Percentiles rank a stretch among this genome's conserved stretches.
These are phyloP conservation scores for Starmerella vaccinii DNA, from an alignment of 805 yeast genomes.

Conservation along the genomic window DNA sequence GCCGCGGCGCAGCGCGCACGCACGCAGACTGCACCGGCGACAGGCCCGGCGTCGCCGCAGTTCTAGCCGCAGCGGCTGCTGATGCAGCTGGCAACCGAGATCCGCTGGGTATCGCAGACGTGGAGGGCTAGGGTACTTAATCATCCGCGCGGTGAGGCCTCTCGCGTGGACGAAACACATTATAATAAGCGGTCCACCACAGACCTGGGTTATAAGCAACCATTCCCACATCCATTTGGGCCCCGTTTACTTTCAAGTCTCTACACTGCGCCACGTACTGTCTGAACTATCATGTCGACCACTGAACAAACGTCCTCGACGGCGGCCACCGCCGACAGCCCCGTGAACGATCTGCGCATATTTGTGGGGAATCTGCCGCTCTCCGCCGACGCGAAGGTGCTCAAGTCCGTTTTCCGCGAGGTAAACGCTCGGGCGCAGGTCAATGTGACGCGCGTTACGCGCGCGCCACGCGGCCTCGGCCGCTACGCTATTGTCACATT, in stretches of 20 bases:
- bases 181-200: neutral
- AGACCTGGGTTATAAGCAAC: neutral
- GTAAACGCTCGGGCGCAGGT: neutral
- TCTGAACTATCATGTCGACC: conserved; percentile 1
- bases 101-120: neutral
- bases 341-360: neutral
- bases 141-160: neutral
- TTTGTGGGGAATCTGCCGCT: conserved; percentile 5
- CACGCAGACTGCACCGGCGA: too few species aligned
- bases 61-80: neutral
- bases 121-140: neutral
- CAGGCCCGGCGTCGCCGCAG: neutral
- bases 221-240: too few species aligned
- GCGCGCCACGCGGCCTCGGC: neutral
- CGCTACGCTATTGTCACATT: conserved; percentile 6
- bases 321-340: neutral
- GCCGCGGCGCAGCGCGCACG: too few species aligned
- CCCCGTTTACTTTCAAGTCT: too few species aligned
- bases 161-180: conserved; percentile 1
- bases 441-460: conserved; percentile 1
- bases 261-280: too few species aligned
- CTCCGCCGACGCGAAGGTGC: neutral
- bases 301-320: neutral
- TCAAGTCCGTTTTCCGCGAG: neutral
- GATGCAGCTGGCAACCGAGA: neutral